Evolutionary conservation across 2,329 filamentous ascomycete genomes (phyloP), one percentile per base, ranked within the genome.

Genomic region (Cercospora sojina): DNA sequence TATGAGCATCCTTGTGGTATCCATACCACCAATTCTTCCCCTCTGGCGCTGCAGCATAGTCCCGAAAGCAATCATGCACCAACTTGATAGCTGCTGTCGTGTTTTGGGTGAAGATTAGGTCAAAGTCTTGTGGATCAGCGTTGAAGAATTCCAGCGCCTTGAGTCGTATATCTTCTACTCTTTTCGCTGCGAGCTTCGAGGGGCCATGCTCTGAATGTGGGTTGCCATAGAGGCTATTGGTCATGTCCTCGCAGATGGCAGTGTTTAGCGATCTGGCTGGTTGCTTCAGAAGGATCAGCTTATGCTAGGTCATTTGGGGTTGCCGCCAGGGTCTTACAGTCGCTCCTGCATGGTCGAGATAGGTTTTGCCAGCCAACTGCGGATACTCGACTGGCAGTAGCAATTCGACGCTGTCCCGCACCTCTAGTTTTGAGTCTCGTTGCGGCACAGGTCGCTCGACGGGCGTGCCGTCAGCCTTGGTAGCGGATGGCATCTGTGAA

Each of bases 341-440:
- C 25, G 92, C 91, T 25, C 92, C 93, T 0, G 92, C 92, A 89
- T 97, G 93, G 73, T 97, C 93, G 64, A 97, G 89, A 77, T 97
- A 97, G 59, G 71, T 72, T 35, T 71, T 74, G 31, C 70, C 69
- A 23, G 62, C 56, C 16, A 72, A 69, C 69, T 75, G 74, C n/a
- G 83, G 82, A 74, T 84, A 84, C 70, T 85, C 81, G 25, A 74
- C 72, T 35, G 78, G 74, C 64, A 82, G 78, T 53, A 84, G 80
- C 12, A 75, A 68, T 60, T 83, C 82, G 64, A 84, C 77, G 62
- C 80, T 77, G 25, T 77, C 76, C 60, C 79, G 77, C 35, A 71
- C 70, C 5, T 64, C 66, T 20, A 61, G 57, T 35, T 51, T 67
- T 1, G 64, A 67, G 51, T 69, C 68, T 23, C 67, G 65, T 29